Conservation (phyloP, 2,329 filamentous ascomycete genomes). For the Penicillium sp. region DNA sequence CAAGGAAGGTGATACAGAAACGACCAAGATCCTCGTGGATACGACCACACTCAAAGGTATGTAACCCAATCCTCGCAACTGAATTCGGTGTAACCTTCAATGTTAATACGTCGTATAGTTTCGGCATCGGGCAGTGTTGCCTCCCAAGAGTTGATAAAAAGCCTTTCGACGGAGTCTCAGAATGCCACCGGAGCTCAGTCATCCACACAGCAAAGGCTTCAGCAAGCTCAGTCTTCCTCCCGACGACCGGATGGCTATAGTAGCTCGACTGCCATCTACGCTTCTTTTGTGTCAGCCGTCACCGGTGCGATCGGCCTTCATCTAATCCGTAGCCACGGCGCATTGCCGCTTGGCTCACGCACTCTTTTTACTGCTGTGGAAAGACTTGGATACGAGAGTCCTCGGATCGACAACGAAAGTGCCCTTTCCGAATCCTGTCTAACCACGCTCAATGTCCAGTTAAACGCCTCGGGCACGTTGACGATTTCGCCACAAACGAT, state of each 20-base stretch:
- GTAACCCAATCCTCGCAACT: neutral
- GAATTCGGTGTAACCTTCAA: neutral
- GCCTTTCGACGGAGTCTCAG: slow-evolving; percentile 37
- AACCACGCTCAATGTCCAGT: slow-evolving; percentile 43
- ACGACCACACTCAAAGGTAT: slow-evolving; percentile 40
- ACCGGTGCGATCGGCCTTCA: slow-evolving; percentile 43
- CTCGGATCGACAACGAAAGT: slow-evolving; percentile 31
- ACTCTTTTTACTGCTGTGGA: slow-evolving; percentile 44
- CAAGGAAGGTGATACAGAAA: slow-evolving; percentile 29
- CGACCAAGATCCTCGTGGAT: slow-evolving; percentile 36
- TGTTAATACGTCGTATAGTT: slow-evolving; percentile 27
- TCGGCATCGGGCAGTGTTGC: slow-evolving; percentile 41
- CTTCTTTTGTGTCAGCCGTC: slow-evolving; percentile 45
- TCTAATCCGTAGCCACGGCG: slow-evolving; percentile 39
- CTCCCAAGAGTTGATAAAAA: slow-evolving; percentile 40
- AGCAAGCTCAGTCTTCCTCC: slow-evolving; percentile 26
- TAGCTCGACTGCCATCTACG: slow-evolving; percentile 42
- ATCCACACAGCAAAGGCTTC: slow-evolving; percentile 28
- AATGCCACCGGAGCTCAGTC: slow-evolving; percentile 21
- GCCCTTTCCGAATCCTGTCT: slow-evolving; percentile 33
- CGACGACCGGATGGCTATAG: slow-evolving; percentile 36
- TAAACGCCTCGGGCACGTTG: slow-evolving; percentile 41
- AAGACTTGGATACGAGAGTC: slow-evolving; percentile 34
- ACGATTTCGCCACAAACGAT: slow-evolving; percentile 42
- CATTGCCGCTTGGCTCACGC: slow-evolving; percentile 46